A percentile compares a stretch with the other conserved stretches of the same genome.
phyloP scores from a whole-genome alignment of 805 yeast species.

The Saccharomycopsis fibuligera region DNA sequence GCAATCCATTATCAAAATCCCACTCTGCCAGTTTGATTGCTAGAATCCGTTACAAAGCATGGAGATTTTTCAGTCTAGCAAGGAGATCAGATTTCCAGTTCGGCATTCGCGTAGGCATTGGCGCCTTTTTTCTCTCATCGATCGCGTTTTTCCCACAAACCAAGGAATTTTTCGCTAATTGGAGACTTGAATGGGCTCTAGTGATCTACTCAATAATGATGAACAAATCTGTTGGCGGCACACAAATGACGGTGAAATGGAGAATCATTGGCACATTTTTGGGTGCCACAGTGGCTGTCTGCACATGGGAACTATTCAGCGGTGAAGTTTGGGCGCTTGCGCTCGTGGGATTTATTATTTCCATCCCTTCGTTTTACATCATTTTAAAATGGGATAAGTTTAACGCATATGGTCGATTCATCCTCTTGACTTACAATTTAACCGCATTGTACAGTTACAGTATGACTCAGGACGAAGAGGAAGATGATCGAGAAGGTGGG shows the following conservation, averaged over 20 bases:
- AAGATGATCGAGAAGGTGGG: slow-evolving; percentile 59
- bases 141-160: slow-evolving; percentile 63
- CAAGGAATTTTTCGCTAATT: slow-evolving; percentile 45
- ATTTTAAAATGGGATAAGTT: slow-evolving; percentile 61
- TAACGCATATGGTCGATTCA: slow-evolving; percentile 59
- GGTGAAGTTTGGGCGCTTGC: slow-evolving; percentile 51
- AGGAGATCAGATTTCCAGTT: slow-evolving; percentile 66
- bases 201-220: slow-evolving; percentile 78
- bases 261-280: slow-evolving; percentile 66
- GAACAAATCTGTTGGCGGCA: slow-evolving; percentile 82
- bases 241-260: slow-evolving; percentile 72
- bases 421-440: slow-evolving; percentile 68
- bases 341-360: slow-evolving; percentile 35
- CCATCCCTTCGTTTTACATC: slow-evolving; percentile 41
- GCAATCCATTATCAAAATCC: background rate
- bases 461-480: slow-evolving; percentile 49
- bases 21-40: background rate
- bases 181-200: slow-evolving; percentile 82
- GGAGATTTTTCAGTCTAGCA: slow-evolving; percentile 47
- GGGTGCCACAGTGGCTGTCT: slow-evolving; percentile 60
- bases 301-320: slow-evolving; percentile 51
- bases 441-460: slow-evolving; percentile 74
- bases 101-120: slow-evolving; percentile 73
- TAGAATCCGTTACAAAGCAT: slow-evolving; percentile 31
- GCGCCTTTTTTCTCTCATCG: slow-evolving; percentile 57